Percentiles rank a stretch among this genome's conserved stretches.
Evolutionary conservation across 441 rosid genomes (phyloP).

Genomic region (Arabidopsis lyrata): DNA sequence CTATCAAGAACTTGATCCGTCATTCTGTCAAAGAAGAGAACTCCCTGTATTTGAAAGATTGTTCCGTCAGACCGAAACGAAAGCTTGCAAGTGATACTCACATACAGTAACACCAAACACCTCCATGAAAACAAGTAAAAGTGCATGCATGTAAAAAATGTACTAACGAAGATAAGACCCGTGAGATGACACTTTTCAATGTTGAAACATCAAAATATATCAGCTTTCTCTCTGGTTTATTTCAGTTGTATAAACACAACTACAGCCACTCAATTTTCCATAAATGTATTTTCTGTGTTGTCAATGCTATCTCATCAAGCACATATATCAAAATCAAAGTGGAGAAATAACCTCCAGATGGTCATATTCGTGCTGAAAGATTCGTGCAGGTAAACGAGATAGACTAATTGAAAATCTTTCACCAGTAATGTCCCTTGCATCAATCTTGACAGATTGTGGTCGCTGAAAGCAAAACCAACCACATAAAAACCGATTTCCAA

Average conservation of each 20-base stretch:
- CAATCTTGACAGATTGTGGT: constrained; percentile 88
- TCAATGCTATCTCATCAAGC: constrained; percentile 29
- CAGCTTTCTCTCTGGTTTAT: constrained; percentile 3
- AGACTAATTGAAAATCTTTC: constrained; percentile 70
- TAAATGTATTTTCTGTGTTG: not conserved
- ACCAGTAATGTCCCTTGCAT: constrained; percentile 82
- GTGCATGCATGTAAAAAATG: constrained; percentile 5
- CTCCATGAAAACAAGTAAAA: constrained; percentile 19
- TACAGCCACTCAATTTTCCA: constrained; percentile 8
- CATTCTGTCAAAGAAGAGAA: constrained; percentile 91
- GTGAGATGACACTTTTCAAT: not conserved
- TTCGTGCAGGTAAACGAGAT: constrained; percentile 82
- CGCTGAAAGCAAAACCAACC: constrained; percentile 58
- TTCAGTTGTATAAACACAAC: constrained; percentile 16
- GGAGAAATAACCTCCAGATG: constrained; percentile 75
- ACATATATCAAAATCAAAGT: constrained; percentile 8
- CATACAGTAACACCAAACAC: constrained; percentile 10
- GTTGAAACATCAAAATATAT: not conserved
- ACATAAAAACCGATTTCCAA: not conserved
- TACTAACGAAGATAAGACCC: constrained; percentile 6
- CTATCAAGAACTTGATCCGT: constrained; percentile 78
- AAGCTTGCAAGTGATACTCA: constrained; percentile 17
- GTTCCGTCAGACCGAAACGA: constrained; percentile 29
- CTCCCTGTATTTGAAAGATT: constrained; percentile 63
- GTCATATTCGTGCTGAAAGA: constrained; percentile 96